A percentile compares a stretch with the other conserved stretches of the same genome.
Conservation (phyloP, 2,329 filamentous ascomycete species). For the Hirsutella thompsonii region DNA sequence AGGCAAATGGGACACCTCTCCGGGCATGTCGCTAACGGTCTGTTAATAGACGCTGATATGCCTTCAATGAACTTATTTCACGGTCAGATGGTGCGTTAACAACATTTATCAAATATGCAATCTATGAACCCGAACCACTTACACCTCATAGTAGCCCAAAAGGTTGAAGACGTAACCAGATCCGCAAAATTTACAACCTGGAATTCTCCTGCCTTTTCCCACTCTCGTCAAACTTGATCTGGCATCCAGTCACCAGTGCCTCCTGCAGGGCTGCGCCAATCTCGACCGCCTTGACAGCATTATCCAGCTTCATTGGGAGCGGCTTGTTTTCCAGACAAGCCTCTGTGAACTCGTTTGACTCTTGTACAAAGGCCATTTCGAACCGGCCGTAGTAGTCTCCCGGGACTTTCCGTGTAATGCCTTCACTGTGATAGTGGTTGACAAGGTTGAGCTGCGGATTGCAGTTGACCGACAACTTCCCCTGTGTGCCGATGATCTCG, state of each 20-base stretch:
- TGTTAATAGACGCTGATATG: too few species aligned
- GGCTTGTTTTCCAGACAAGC: conserved; percentile 40
- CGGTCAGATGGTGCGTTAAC: too few species aligned
- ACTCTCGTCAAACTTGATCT: conserved; percentile 41
- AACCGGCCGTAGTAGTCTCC: conserved; percentile 50
- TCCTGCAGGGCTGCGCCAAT: conserved; percentile 50
- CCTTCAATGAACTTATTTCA: too few species aligned
- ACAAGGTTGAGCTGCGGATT: conserved; percentile 42
- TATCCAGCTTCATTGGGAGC: conserved; percentile 40
- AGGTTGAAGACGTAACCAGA: too few species aligned
- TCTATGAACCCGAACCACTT: too few species aligned
- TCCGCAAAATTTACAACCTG: too few species aligned
- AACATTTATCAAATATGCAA: too few species aligned
- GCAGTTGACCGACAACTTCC: conserved; percentile 48
- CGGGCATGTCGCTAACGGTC: too few species aligned
- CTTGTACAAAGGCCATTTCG: conserved; percentile 45
- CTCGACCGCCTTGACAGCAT: conserved; percentile 44
- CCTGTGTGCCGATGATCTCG: conserved; percentile 53
- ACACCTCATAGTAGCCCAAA: too few species aligned
- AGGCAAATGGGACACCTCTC: too few species aligned
- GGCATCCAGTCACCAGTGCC: conserved; percentile 36
- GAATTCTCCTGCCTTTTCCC: not conserved
- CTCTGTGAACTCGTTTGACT: conserved; percentile 50
- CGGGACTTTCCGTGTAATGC: conserved; percentile 42
- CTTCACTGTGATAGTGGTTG: conserved; percentile 34